Conservation (phyloP, 495 filamentous ascomycete genomes). For the Aspergillus leporis region DNA sequence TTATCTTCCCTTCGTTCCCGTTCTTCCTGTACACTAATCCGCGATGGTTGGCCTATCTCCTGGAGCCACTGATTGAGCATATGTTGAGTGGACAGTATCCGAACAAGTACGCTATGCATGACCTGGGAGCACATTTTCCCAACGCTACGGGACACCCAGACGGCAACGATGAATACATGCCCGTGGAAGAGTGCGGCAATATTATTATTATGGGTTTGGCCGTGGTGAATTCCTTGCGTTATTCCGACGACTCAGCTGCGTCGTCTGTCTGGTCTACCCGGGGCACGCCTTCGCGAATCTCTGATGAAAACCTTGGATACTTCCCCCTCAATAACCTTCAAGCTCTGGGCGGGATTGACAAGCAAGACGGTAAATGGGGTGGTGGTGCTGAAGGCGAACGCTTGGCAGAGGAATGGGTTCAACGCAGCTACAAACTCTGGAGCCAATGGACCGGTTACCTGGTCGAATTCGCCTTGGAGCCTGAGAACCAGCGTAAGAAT, state of each 20-base stretch:
- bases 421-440: conserved; percentile 75
- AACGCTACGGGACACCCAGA: conserved; percentile 90
- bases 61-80: conserved; percentile 90
- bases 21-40: conserved; percentile 97
- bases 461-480: conserved; percentile 81
- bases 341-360: conserved; percentile 41
- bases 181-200: conserved; percentile 93
- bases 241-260: conserved; percentile 59
- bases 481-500: conserved; percentile 71
- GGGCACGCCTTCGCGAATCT: conserved; percentile 25
- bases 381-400: conserved; percentile 46
- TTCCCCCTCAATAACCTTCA: conserved; percentile 50
- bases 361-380: conserved; percentile 56
- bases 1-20: conserved; percentile 93
- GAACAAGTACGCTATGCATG: conserved; percentile 89
- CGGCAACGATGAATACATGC: conserved; percentile 93
- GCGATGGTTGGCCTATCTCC: conserved; percentile 82
- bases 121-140: conserved; percentile 84
- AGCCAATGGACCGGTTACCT: conserved; percentile 93
- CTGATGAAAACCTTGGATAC: conserved; percentile 24
- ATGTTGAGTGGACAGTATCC: conserved; percentile 90
- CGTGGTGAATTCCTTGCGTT: conserved; percentile 75
- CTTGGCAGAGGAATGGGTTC: conserved; percentile 58
- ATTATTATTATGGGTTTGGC: conserved; percentile 95
- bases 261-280: conserved; percentile 51